Evolutionary conservation across 2,329 filamentous ascomycete species (phyloP).

Genomic region (Penicillium sp.): DNA sequence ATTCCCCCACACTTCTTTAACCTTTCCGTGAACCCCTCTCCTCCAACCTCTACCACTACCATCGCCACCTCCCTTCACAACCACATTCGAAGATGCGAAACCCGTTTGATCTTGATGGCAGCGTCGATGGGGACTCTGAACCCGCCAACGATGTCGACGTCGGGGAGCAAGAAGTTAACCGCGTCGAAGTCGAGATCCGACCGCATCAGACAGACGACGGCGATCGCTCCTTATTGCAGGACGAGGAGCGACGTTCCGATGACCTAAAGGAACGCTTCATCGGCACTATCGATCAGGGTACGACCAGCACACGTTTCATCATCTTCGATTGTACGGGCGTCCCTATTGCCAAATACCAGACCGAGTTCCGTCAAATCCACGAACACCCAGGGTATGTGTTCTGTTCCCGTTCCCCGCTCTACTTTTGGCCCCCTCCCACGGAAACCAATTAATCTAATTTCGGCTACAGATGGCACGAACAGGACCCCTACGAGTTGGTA

Average conservation of each 20-base stretch:
- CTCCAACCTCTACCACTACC: not conserved
- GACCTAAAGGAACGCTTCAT: constrained; percentile 58
- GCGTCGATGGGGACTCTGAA: constrained; percentile 24
- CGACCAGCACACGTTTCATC: constrained; percentile 83
- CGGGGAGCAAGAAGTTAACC: constrained; percentile 13
- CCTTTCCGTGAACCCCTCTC: not conserved
- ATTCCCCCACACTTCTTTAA: not conserved
- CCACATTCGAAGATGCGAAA: constrained; percentile 25
- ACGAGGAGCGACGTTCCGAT: constrained; percentile 30
- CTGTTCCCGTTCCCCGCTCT: not conserved
- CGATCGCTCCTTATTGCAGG: constrained; percentile 35
- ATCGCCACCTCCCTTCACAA: not conserved
- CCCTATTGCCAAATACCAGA: constrained; percentile 77
- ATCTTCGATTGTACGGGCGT: constrained; percentile 81
- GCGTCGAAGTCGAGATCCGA: constrained; percentile 24
- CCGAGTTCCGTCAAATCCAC: constrained; percentile 82
- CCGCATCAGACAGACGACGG: constrained; percentile 34
- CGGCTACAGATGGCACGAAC: constrained; percentile 76
- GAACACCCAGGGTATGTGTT: constrained; percentile 74
- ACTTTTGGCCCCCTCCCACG: not conserved
- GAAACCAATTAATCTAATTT: constrained; percentile 2
- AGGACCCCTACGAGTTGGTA: constrained; percentile 76
- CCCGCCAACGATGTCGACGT: constrained; percentile 16
- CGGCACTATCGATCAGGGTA: constrained; percentile 87
- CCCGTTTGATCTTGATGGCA: constrained; percentile 34